Percentiles rank a stretch among this genome's conserved stretches.
These are phyloP conservation scores for Wickerhamiella pararugosa DNA, from an alignment of 1,139 yeast species.

Conservation along the genomic window DNA sequence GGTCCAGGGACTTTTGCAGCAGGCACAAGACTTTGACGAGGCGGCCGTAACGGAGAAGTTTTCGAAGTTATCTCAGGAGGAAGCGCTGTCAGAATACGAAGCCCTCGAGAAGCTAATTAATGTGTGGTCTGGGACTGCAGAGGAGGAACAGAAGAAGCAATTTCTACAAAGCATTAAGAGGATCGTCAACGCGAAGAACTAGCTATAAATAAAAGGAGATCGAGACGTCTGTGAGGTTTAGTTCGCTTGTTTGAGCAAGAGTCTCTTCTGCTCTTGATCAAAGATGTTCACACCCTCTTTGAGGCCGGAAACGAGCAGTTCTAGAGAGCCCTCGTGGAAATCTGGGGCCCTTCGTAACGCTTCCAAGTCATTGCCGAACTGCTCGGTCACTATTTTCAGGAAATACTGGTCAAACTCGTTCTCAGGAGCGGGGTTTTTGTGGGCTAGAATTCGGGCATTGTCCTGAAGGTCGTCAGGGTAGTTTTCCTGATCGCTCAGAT, in stretches of 20 bases:
- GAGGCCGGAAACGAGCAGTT: slow-evolving; percentile 24
- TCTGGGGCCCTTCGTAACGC: slow-evolving; percentile 26
- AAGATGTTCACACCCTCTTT: slow-evolving; percentile 28
- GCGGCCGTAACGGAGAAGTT: slow-evolving; percentile 14
- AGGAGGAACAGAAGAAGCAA: too few relatives aligned
- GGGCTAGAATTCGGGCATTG: not conserved
- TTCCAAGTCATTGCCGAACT: slow-evolving; percentile 28
- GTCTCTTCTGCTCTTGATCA: slow-evolving; percentile 20
- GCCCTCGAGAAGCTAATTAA: too few relatives aligned
- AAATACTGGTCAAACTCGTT: slow-evolving; percentile 21
- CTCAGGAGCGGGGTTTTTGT: slow-evolving; percentile 5
- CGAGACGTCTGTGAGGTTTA: too few relatives aligned
- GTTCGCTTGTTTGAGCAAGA: slow-evolving; percentile 11
- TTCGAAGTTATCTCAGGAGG: not conserved
- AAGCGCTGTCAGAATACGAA: too few relatives aligned
- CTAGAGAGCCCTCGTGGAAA: slow-evolving; percentile 23
- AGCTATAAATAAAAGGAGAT: too few relatives aligned
- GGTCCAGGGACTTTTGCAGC: slow-evolving; percentile 19
- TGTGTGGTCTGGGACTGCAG: too few relatives aligned
- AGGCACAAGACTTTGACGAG: slow-evolving; percentile 19
- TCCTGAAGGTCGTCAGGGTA: not conserved
- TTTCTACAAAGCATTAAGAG: too few relatives aligned
- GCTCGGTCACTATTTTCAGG: slow-evolving; percentile 22
- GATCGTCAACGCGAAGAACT: too few relatives aligned
- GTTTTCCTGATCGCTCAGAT: not conserved